Evolutionary conservation across 225 moss, liverwort and hornwort species (phyloP).

Genomic region (Polytrichum commune): DNA sequence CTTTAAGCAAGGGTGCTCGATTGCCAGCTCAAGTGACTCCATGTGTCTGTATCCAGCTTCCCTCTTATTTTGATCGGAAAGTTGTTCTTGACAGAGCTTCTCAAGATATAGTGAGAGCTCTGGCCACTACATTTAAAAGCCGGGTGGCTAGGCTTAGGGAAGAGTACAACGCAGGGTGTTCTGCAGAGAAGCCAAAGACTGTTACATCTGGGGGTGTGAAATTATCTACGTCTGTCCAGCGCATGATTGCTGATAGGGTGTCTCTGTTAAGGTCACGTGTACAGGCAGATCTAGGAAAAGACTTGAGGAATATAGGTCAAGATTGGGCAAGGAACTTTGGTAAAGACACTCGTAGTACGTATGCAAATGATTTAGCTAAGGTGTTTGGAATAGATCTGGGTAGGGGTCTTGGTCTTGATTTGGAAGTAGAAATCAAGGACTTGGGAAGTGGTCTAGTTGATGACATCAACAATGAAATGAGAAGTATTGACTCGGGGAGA

Average conservation of each 20-base stretch:
- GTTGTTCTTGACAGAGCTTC: constrained; percentile 49
- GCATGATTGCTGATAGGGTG: constrained; percentile 48
- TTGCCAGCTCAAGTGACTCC: constrained; percentile 36
- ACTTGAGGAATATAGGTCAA: constrained; percentile 55
- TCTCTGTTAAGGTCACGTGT: constrained; percentile 43
- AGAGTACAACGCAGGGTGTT: constrained; percentile 36
- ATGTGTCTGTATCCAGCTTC: constrained; percentile 47
- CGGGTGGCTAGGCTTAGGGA: constrained; percentile 47
- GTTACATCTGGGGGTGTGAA: constrained; percentile 18
- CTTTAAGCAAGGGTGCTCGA: constrained; percentile 24
- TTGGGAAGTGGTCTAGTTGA: constrained; percentile 49
- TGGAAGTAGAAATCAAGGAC: constrained; percentile 39
- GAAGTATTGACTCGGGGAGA: constrained; percentile 12
- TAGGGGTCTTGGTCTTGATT: constrained; percentile 56
- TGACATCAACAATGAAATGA: constrained; percentile 33
- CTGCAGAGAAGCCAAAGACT: constrained; percentile 49
- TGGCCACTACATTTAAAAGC: constrained; percentile 50
- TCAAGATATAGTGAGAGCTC: constrained; percentile 50
- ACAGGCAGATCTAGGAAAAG: constrained; percentile 48
- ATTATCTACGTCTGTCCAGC: constrained; percentile 39
- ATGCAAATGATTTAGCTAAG: constrained; percentile 42
- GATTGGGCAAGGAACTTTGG: constrained; percentile 65
- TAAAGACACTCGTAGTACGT: constrained; percentile 12
- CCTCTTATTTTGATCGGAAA: constrained; percentile 26
- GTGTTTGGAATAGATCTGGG: constrained; percentile 56